phyloP scores from a whole-genome alignment of 1,284 basidiomycete genomes.

The Fomitopsis palustris region DNA sequence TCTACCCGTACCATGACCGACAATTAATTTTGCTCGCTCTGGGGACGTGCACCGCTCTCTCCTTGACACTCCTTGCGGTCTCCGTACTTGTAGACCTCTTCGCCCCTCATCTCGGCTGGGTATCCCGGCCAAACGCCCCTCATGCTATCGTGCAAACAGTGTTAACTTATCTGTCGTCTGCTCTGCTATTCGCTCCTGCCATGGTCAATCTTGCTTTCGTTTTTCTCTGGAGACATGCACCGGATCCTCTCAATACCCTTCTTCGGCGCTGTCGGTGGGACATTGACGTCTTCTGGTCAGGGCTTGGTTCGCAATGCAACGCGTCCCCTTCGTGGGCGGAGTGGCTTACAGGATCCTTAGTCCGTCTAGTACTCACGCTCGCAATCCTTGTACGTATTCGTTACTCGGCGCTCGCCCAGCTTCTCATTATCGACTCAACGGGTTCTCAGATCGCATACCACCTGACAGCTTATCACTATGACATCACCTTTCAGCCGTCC shows the following conservation, averaged over 20 bases:
- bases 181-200: constrained; percentile 47
- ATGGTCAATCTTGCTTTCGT: constrained; percentile 52
- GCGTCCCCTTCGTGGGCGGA: constrained; percentile 35
- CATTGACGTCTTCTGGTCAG: constrained; percentile 63
- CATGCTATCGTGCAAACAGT: constrained; percentile 21
- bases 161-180: constrained; percentile 43
- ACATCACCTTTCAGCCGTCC: constrained; percentile 22
- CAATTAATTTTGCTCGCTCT: constrained; percentile 48
- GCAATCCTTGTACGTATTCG: constrained; percentile 43
- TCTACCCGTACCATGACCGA: constrained; percentile 35
- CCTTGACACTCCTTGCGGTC: constrained; percentile 49
- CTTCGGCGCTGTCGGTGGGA: constrained; percentile 53
- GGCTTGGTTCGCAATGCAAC: constrained; percentile 27
- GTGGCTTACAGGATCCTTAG: constrained; percentile 49
- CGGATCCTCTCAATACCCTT: constrained; percentile 36
- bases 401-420: not conserved
- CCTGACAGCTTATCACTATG: constrained; percentile 30
- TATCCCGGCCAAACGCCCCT: constrained; percentile 19
- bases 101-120: constrained; percentile 36
- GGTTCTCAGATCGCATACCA: constrained; percentile 36
- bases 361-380: constrained; percentile 50
- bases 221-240: constrained; percentile 42
- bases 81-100: constrained; percentile 41
- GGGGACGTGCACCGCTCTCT: constrained; percentile 54
- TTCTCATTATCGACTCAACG: not conserved